phyloP scores from a whole-genome alignment of 352 stramenopile genomes.

The Phytophthora rubi region DNA sequence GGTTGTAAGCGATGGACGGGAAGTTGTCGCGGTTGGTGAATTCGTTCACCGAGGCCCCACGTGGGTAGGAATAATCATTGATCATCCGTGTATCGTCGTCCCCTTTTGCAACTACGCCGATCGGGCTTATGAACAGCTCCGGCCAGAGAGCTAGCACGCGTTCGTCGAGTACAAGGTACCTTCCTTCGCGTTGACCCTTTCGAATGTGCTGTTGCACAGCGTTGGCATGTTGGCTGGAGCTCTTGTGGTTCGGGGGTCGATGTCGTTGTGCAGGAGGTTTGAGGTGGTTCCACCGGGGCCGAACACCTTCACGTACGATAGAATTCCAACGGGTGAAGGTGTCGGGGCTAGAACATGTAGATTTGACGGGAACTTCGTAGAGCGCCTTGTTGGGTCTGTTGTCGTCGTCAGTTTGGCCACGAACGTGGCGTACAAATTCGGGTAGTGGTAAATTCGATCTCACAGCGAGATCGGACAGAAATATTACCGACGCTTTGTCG shows the following conservation, averaged over 20 bases:
- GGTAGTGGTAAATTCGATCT: background rate
- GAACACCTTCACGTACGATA: conserved; percentile 7
- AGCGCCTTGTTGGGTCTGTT: conserved; percentile 17
- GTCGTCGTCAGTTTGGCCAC: background rate
- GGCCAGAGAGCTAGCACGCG: conserved; percentile 1
- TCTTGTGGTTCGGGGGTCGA: background rate
- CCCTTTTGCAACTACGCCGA: background rate
- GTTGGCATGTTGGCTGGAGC: background rate
- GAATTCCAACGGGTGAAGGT: background rate
- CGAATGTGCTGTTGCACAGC: conserved; percentile 11
- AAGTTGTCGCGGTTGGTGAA: conserved; percentile 17
- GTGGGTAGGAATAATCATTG: conserved; percentile 24
- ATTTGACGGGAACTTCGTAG: background rate
- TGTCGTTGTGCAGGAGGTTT: background rate
- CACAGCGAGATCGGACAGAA: conserved; percentile 1
- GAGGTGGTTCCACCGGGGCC: background rate
- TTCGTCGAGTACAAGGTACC: conserved; percentile 1
- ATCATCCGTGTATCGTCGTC: background rate
- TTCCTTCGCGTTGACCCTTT: conserved; percentile 12
- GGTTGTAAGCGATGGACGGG: conserved; percentile 15
- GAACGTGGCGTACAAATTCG: conserved; percentile 1
- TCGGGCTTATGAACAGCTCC: conserved; percentile 16
- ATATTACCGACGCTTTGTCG: background rate
- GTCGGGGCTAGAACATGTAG: background rate
- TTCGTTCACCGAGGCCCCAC: conserved; percentile 20